phyloP scores from a whole-genome alignment of 176 grass and related monocot genomes.

The Carex scoparia region DNA sequence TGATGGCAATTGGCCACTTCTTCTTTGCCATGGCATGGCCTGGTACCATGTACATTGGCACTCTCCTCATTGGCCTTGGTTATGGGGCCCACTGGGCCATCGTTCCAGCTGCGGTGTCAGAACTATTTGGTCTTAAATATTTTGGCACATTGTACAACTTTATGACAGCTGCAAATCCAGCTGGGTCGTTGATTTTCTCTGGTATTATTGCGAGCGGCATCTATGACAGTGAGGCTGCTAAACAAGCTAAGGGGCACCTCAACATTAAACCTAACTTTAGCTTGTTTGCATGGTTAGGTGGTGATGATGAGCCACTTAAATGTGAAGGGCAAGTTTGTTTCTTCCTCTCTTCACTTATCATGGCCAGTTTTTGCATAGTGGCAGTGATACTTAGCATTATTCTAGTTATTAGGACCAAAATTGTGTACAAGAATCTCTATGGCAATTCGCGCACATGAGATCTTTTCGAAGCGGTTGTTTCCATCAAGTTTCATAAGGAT shows the following conservation, averaged over 20 bases:
- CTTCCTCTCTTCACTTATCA: slow-evolving; percentile 76
- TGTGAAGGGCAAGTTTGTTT: slow-evolving; percentile 75
- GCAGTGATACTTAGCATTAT: slow-evolving; percentile 57
- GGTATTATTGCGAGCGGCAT: slow-evolving; percentile 87
- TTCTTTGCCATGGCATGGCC: slow-evolving; percentile 70
- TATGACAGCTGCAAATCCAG: slow-evolving; percentile 60
- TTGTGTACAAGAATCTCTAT: slow-evolving; percentile 63
- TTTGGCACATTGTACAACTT: slow-evolving; percentile 39
- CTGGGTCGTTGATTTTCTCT: slow-evolving; percentile 82
- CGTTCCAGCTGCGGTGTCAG: slow-evolving; percentile 38
- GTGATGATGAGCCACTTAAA: slow-evolving; percentile 34
- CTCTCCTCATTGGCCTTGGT: slow-evolving; percentile 42
- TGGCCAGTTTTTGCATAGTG: slow-evolving; percentile 74
- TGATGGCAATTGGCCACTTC: slow-evolving; percentile 81
- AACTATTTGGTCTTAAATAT: slow-evolving; percentile 64
- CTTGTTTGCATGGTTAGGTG: slow-evolving; percentile 13
- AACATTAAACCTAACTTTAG: slow-evolving; percentile 29
- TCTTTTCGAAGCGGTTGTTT: neutral
- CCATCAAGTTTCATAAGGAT: neutral
- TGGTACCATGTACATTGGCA: slow-evolving; percentile 36
- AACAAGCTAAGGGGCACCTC: slow-evolving; percentile 42
- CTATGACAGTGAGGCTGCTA: slow-evolving; percentile 71
- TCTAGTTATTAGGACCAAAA: slow-evolving; percentile 63
- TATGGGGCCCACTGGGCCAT: slow-evolving; percentile 46
- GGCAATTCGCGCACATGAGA: slow-evolving; percentile 26